Percentiles rank a stretch among this genome's conserved stretches.
Evolutionary conservation across 495 filamentous ascomycete genomes (phyloP).

Genomic region (Cryomyces antarcticus): DNA sequence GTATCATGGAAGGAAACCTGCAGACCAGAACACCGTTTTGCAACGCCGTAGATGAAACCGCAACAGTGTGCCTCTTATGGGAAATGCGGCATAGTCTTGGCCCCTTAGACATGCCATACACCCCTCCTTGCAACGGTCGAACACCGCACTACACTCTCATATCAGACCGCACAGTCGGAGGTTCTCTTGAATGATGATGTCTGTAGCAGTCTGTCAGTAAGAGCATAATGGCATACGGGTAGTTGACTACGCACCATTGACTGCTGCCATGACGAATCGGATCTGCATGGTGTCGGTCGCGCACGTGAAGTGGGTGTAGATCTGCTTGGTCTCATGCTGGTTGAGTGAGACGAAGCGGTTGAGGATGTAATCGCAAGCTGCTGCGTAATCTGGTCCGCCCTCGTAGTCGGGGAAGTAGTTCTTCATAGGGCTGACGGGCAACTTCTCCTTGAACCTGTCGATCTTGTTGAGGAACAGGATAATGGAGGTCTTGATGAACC

Average conservation of each 20-base stretch:
- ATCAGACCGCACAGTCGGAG: slow-evolving; percentile 94
- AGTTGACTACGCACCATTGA: slow-evolving; percentile 57
- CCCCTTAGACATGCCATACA: no score
- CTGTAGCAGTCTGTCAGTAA: slow-evolving; percentile 24
- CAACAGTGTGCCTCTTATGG: no score
- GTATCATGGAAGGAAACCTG: no score
- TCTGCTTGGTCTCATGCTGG: slow-evolving; percentile 97
- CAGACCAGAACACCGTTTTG: no score
- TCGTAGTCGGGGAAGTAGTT: slow-evolving; percentile 99
- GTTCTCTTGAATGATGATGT: slow-evolving; percentile 99
- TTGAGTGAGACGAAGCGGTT: slow-evolving; percentile 94
- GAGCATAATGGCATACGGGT: background rate
- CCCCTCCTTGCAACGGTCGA: no score
- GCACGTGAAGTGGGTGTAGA: slow-evolving; percentile 98
- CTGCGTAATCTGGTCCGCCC: slow-evolving; percentile 74
- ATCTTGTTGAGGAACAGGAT: slow-evolving; percentile 99
- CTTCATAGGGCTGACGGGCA: slow-evolving; percentile 97
- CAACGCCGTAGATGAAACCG: no score
- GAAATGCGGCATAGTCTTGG: no score
- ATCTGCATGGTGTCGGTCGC: slow-evolving; percentile 93
- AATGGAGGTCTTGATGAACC: slow-evolving; percentile 99
- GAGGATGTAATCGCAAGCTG: slow-evolving; percentile 91
- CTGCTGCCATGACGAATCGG: slow-evolving; percentile 98
- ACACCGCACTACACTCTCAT: slow-evolving; percentile 17
- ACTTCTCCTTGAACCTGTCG: slow-evolving; percentile 98